Evolutionary conservation across 306 rosid species (phyloP), one percentile per base, ranked within the genome.

Genomic region (Dryas drummondii): DNA sequence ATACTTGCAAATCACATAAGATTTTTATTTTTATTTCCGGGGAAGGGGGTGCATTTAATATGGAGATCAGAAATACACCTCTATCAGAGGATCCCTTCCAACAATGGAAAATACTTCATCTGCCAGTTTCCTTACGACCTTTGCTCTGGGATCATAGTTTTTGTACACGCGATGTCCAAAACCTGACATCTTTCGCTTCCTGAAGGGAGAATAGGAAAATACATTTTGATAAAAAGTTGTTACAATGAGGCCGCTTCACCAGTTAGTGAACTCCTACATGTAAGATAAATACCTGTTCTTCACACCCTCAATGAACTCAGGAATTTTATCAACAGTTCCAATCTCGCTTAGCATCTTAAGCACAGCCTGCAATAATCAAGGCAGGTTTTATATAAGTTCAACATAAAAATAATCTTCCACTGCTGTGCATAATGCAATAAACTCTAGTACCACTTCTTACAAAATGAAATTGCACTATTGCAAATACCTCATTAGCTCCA

Each of bases 111-210:
- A 93, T 37, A 93, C 98, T 85, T 93, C 98, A 53, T 89, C 96
- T 2, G 98, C 91, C 77, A 91, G 84, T 71, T 76, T 93, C 70
- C 71, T 86, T 17, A 91, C 79, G 79, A 93, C 97, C 87, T 83
- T 91, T 10, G 97, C 98, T 86, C 98, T 85, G 11, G 98, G 98
- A 77, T 93, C 98, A 65, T 93, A 93, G 84, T 89, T 93, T 86
- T 93, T 93, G 88, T 91, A 91, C 60, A 93, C 98, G 10, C 98
- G 91, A 81, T 91, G 98, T 47, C 97, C 97, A 84, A 93, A 93
- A 76, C 98, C 97, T 79, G 97, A 86, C 88, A 93, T 88, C 91
- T 93, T 93, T 58, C 96, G 84, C 78, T 93, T 93, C 88, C 97
- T 93, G 80, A 55, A 84, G 72, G 27, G 80, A 62, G 49, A 60